These are phyloP conservation scores for Poa pratensis DNA, from an alignment of 176 grass and related monocot species.

Conservation along the genomic window DNA sequence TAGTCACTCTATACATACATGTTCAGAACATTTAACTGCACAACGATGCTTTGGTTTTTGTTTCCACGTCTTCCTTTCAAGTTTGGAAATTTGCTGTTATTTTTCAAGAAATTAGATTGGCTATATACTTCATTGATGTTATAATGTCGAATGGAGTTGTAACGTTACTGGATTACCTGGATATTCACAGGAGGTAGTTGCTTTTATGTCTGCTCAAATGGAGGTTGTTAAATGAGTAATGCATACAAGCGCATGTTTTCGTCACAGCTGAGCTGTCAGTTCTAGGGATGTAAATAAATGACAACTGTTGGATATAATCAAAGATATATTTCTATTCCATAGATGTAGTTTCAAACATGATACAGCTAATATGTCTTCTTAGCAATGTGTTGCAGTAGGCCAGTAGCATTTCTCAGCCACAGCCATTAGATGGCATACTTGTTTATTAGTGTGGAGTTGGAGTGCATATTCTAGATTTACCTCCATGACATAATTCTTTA, in stretches of 20 bases:
- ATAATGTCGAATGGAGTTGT: background rate
- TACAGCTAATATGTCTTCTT: background rate
- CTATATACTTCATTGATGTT: background rate
- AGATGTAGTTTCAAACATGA: background rate
- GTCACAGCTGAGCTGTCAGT: background rate
- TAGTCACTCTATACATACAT: background rate
- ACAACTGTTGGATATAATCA: background rate
- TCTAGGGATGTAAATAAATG: constrained; percentile 27
- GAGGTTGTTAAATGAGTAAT: background rate
- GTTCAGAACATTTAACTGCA: background rate
- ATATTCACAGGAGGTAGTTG: background rate
- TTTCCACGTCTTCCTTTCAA: background rate
- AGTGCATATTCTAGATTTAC: background rate
- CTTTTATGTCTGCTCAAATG: background rate
- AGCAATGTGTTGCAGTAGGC: background rate
- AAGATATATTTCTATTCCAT: constrained; percentile 6
- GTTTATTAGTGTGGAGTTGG: constrained; percentile 7
- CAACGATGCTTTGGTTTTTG: background rate
- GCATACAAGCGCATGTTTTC: background rate
- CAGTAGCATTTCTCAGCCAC: background rate
- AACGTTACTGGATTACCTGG: background rate
- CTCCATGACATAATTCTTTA: background rate
- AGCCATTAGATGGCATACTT: background rate
- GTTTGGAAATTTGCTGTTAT: background rate
- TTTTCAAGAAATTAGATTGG: background rate